Evolutionary conservation across 108 stramenopile species (phyloP).

Genomic region (Ochromonas danica): DNA sequence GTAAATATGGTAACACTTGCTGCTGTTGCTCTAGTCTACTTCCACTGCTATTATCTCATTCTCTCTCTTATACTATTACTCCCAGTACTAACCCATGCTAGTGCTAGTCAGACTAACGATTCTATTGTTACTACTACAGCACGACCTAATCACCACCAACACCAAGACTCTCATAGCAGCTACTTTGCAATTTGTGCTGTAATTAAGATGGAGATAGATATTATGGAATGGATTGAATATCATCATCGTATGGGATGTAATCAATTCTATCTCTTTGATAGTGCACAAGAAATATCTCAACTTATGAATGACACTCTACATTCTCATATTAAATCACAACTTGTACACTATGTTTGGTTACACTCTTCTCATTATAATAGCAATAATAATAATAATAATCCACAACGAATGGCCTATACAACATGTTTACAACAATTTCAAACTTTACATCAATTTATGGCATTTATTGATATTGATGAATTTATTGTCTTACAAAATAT

Average conservation of each 20-base stretch:
- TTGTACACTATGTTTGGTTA: no score
- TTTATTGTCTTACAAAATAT: not conserved
- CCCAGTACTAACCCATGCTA: no score
- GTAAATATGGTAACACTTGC: no score
- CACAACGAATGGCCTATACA: not conserved
- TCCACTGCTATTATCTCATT: no score
- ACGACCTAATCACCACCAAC: no score
- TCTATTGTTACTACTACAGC: no score
- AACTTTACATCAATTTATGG: not conserved
- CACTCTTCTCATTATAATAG: no score
- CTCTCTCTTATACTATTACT: no score
- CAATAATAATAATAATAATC: not conserved
- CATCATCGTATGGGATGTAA: conserved; percentile 1
- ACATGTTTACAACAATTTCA: not conserved
- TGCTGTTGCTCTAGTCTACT: no score
- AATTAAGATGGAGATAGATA: not conserved
- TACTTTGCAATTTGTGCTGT: not conserved
- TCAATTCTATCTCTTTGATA: not conserved
- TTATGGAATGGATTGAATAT: not conserved
- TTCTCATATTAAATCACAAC: not conserved
- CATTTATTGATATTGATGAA: not conserved
- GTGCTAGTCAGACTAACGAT: no score
- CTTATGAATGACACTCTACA: not conserved
- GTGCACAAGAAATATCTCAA: not conserved
- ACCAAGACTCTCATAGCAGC: no score